Base-by-base conservation (phyloP, 768 basidiomycete genomes). In the Russula lepida region DNA sequence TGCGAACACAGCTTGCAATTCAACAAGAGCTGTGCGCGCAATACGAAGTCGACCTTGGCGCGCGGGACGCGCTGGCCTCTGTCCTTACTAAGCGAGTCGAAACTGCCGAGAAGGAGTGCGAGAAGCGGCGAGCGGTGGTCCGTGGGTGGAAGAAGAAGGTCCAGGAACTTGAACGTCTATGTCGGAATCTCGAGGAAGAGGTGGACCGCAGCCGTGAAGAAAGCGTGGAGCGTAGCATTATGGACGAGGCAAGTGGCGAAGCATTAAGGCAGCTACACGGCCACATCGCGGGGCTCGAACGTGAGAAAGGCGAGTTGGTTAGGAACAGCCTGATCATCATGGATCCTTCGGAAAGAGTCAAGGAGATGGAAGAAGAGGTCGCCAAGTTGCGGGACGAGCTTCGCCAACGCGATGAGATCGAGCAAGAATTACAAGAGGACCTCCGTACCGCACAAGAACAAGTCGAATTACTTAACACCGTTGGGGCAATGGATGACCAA, bases 201-300 rank as follows among this genome's bases (percentile, higher is more conserved):
- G 88, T 95, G 30, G 95, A 98, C 63, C 78, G 82, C 7, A 88
- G 87, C 46, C 79, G 92, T 43, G 84, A 89, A 66, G 89, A 90
- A 68, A 89, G 86, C 67, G 75, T 92, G 71, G 87, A 89, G 62
- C 76, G 85, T 21, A 89, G 91, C 64, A 74, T 95, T 43, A 94
- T 95, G 79, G 88, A 89, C 67, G 86, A 85, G 65, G 86, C 89
- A 1, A 89, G 87, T 60, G 80, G 86, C 2, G 84, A 85, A 71
- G 91, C 86, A 32, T 75, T 98, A 68, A 78, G 89, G 48, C 84
- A 84, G 73, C 78, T 97, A 47, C 90, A 98, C 68, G 73, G 79
- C 6, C 86, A 89, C 69, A 92, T 98, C 64, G 80, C 81, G 8
- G 78, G 81, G n/a, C 76, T 95, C 39, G 86, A 90, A 67, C 74